These are phyloP conservation scores for Marasmius oreades DNA, from an alignment of 1,284 basidiomycete genomes.

Conservation along the genomic window DNA sequence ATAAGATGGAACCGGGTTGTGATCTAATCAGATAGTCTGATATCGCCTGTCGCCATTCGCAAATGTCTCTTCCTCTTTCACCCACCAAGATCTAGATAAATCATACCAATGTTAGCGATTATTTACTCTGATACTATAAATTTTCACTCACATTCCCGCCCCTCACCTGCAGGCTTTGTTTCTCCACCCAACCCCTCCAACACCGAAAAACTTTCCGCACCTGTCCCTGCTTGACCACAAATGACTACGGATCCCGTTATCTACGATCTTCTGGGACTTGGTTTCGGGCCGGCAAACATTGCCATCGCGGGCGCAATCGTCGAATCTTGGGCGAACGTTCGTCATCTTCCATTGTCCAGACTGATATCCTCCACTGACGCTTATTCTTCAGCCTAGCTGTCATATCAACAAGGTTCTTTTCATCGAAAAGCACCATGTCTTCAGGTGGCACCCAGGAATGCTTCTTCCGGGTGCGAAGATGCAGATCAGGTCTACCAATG, in stretches of 20 bases:
- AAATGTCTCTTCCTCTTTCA: not conserved
- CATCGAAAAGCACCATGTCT: conserved; percentile 46
- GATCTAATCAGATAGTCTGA: not conserved
- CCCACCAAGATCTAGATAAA: not conserved
- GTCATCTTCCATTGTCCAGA: conserved; percentile 4
- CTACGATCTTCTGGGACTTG: conserved; percentile 52
- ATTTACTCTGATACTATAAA: not conserved
- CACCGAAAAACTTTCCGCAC: no score
- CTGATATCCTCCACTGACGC: not conserved
- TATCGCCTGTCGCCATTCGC: not conserved
- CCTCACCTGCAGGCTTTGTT: not conserved
- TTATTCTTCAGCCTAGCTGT: conserved; percentile 4
- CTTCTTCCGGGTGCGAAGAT: conserved; percentile 52
- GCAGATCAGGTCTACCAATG: conserved; percentile 47
- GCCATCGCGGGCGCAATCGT: conserved; percentile 54
- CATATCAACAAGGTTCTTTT: conserved; percentile 42
- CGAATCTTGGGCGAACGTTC: conserved; percentile 28
- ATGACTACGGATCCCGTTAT: conserved; percentile 10
- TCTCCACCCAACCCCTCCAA: not conserved
- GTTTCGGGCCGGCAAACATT: conserved; percentile 58
- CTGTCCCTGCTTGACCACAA: not conserved
- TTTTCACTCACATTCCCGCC: not conserved
- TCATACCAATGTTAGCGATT: not conserved
- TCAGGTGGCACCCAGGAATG: conserved; percentile 60
- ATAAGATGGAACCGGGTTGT: not conserved